Base-by-base conservation (phyloP, 2,329 filamentous ascomycete species). In the Cryphonectria parasitica region DNA sequence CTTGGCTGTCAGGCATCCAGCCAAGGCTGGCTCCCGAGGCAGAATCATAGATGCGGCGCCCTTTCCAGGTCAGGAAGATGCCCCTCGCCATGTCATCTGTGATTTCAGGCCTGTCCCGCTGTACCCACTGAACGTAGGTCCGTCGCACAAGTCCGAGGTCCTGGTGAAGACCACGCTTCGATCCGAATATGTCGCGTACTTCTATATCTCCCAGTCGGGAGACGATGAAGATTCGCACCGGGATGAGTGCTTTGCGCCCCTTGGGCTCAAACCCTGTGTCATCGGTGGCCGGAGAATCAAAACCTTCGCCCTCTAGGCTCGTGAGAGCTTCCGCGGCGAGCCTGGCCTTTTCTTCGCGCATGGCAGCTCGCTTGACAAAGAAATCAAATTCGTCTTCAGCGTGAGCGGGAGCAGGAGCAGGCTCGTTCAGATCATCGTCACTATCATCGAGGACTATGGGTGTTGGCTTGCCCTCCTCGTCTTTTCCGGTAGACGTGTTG, bases 11-110 rank as follows among this genome's bases (percentile, higher is more conserved):
- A 0, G 83, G 82, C 11, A 81, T 77, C 62, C 96, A 86, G 8
- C 90, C 90, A 8, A 97, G 82, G 64, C 87, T 90, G 67, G 85
- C 85, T 71, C 93, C 90, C 1, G 91, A 95, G 6, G 92, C 93
- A n/a, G 88, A 87, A 74, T 92, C 89, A 77, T 92, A 97, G 3
- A 97, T 81, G 71, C 89, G 88, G 70, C 88, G 88, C 36, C 88
- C 87, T 73, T 90, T 90, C 91, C 93, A 97, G 0, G 93, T 96
- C 69, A 98, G 85, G 75, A 96, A 91, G 25, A 97, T 82, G 5
- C 85, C 81, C 2, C 84, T 80, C 34, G 85, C 78, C 2, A 86
- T 82, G 2, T 78, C 74, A 0, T 64, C 56, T 1, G 69, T 65
- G 58, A 71, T 41, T 1, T 22, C 13, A 25, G 19, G 31, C 0